Evolutionary conservation across 768 basidiomycete species (phyloP), one percentile per base, ranked within the genome.

Genomic region (Mycena epipterygia): DNA sequence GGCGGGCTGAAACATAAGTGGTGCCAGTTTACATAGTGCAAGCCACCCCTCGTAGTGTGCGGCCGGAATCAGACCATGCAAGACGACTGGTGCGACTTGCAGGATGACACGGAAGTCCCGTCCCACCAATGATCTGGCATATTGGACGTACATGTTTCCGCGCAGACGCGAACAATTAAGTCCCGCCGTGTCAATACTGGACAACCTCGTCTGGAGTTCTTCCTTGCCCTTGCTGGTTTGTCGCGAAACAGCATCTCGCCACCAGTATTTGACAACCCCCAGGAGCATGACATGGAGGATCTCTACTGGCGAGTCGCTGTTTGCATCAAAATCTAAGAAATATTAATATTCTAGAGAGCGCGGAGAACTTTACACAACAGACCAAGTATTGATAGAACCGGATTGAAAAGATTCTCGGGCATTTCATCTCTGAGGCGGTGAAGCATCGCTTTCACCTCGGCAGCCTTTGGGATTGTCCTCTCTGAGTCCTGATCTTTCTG

Each of bases 251-350:
- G 42, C 62, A 53, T 77, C 71, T 2, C 71, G 32, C 76, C 76
- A 77, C 25, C 71, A 65, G 44, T 59, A 59, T 29, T 59, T 59
- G 21, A 59, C 56, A 42, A 58, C 35, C 19, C 56, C 56, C 1
- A 58, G 56, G 16, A 58, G 56, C 21, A 58, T 29, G 2, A 59
- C 57, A 32, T 59, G 57, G 0, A 59, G 42, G n/a, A 59, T 59
- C 21, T 59, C 57, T 16, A 59, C 57, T 13, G 57, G 57, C 8
- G 57, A 23, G 29, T 42, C 27, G 9, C 29, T 59, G 19, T 44
- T 39, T 60, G 44, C 41, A 21, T 44, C 77, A 77, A 79, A 25
- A 80, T 68, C 39, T 60, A 3, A n/a, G n/a, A n/a, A n/a, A n/a
- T 44, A 9, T 23, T 46, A 9, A 17, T 6, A n/a, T 17, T 25